Evolutionary conservation across 805 yeast species (phyloP), one percentile per base, ranked within the genome.

Genomic region (Candida oleophila): DNA sequence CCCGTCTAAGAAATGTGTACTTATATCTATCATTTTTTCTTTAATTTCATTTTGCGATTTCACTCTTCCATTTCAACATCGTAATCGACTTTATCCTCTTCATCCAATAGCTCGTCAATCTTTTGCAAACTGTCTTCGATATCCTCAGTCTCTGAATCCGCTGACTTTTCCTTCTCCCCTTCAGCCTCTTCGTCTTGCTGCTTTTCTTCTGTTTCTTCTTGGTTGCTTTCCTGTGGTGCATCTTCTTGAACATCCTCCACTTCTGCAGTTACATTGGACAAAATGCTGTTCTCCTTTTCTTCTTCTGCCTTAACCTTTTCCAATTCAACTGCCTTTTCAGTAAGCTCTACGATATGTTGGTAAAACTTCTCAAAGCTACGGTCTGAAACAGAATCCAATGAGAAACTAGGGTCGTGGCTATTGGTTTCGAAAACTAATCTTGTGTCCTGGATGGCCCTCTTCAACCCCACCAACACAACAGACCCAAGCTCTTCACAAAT

Each of bases 1-100:
- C n/a, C n/a, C n/a, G n/a, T n/a, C n/a, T n/a, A n/a, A n/a, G n/a
- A n/a, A n/a, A n/a, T n/a, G n/a, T n/a, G n/a, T n/a, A n/a, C n/a
- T n/a, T n/a, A n/a, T n/a, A n/a, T n/a, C n/a, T n/a, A n/a, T n/a
- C n/a, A n/a, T n/a, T n/a, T n/a, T n/a, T n/a, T n/a, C n/a, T n/a
- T n/a, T n/a, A n/a, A n/a, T n/a, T n/a, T n/a, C n/a, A n/a, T n/a
- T n/a, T n/a, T n/a, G n/a, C n/a, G n/a, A n/a, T n/a, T n/a, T n/a
- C 19, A 25, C 39, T 55, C 57, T 18, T 52, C 61, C 59, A 63
- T 56, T 3, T 61, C 54, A 15, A 69, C 55, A 22, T 68, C 68
- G 50, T 71, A 71, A 11, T 68, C 71, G 9, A 68, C 69, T 16
- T 62, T 58, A 14, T 68, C 73, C 44, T 69, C 75, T 22, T 64